Percentiles rank a stretch among this genome's conserved stretches.
These are phyloP conservation scores for Scytalidium lignicola DNA, from an alignment of 2,329 filamentous ascomycete species.

Conservation along the genomic window DNA sequence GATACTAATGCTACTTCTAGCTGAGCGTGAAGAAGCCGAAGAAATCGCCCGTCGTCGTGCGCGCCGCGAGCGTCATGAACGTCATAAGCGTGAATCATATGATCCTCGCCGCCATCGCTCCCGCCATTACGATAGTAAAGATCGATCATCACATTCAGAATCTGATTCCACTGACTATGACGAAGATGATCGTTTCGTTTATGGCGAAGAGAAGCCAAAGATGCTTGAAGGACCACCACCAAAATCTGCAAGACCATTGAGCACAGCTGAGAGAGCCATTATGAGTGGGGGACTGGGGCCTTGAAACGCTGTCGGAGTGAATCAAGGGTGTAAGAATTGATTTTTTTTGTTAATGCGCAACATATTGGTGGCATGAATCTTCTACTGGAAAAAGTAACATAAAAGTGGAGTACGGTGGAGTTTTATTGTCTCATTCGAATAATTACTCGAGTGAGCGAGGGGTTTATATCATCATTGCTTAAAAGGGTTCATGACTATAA, in stretches of 20 bases:
- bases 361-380: too few relatives aligned
- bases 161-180: conserved; percentile 19
- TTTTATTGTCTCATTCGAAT: too few relatives aligned
- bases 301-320: background rate
- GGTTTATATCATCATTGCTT: too few relatives aligned
- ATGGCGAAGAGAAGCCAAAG: conserved; percentile 13
- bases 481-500: too few relatives aligned
- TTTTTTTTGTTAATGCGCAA: too few relatives aligned
- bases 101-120: conserved; percentile 5
- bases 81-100: conserved; percentile 22
- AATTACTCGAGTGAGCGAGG: too few relatives aligned
- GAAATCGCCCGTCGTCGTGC: conserved; percentile 19
- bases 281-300: conserved; percentile 25
- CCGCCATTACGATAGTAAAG: conserved; percentile 8
- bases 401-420: too few relatives aligned
- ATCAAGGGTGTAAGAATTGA: background rate
- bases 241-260: conserved; percentile 14
- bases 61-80: conserved; percentile 25
- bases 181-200: background rate
- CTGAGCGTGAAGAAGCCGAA: conserved; percentile 25
- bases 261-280: conserved; percentile 8
- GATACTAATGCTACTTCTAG: background rate
- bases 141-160: conserved; percentile 11
- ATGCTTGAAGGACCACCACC: conserved; percentile 22
- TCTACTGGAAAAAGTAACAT: too few relatives aligned